Conservation (phyloP, 192 early-diverging fungal genomes). For the Thamnidium elegans region DNA sequence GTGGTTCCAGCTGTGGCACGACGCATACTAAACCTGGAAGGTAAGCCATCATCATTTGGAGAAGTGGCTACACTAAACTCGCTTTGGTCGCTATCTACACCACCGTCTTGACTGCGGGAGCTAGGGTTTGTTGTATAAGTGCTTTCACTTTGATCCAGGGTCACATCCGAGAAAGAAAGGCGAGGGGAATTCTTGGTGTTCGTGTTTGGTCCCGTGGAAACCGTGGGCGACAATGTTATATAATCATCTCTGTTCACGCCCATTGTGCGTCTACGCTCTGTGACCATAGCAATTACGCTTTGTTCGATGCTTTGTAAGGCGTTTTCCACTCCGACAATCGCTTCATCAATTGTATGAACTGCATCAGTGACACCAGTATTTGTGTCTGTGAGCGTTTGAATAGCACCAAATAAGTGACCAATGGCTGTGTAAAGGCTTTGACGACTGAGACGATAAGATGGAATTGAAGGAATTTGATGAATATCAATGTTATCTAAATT, state of each 20-base stretch:
- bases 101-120: too few relatives aligned
- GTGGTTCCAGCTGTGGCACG: too few relatives aligned
- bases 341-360: slow-evolving; percentile 5
- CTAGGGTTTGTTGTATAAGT: too few relatives aligned
- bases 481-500: slow-evolving; percentile 3
- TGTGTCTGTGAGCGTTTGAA: slow-evolving; percentile 10
- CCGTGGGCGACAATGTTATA: too few relatives aligned
- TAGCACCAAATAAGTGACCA: slow-evolving; percentile 18
- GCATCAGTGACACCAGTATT: not conserved
- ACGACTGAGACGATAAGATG: not conserved
- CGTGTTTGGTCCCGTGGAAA: too few relatives aligned
- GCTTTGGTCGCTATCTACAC: too few relatives aligned
- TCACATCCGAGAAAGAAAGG: too few relatives aligned
- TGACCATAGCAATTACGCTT: slow-evolving; percentile 12
- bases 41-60: too few relatives aligned
- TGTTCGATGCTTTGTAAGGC: slow-evolving; percentile 7
- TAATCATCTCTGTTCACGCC: not conserved
- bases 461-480: not conserved
- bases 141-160: too few relatives aligned
- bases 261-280: slow-evolving; percentile 11
- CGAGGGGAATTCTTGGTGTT: too few relatives aligned
- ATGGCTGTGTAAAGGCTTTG: slow-evolving; percentile 23
- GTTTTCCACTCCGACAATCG: slow-evolving; percentile 12
- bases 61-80: too few relatives aligned
- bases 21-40: too few relatives aligned